These are phyloP conservation scores for Angophora floribunda DNA, from an alignment of 345 rosid species.

Conservation along the genomic window DNA sequence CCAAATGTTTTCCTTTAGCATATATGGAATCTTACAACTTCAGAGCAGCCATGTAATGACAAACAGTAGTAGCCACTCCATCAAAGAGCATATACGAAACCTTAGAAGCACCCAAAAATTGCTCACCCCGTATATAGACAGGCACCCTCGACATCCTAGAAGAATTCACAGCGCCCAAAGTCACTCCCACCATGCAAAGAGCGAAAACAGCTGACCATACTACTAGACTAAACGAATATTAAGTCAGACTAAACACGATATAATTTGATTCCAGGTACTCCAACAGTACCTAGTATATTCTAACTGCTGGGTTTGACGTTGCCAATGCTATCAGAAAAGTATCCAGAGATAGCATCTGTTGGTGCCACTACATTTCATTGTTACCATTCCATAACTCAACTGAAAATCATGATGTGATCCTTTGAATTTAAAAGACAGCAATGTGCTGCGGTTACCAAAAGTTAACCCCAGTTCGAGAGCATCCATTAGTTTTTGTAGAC, in stretches of 20 bases:
- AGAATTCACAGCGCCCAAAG: neutral
- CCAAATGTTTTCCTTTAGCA: neutral
- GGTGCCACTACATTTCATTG: neutral
- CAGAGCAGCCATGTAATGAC: neutral
- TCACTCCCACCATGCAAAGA: neutral
- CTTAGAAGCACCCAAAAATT: neutral
- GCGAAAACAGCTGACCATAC: neutral
- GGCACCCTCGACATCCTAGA: neutral
- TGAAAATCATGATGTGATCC: neutral
- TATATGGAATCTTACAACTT: neutral
- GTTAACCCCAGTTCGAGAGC: neutral
- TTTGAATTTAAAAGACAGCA: neutral
- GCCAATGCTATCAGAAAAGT: neutral
- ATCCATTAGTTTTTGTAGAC: neutral
- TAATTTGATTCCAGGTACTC: neutral
- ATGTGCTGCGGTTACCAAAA: neutral
- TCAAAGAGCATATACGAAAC: too few species aligned
- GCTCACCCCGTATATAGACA: neutral
- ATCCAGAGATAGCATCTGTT: neutral
- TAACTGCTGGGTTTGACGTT: neutral
- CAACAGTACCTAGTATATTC: neutral
- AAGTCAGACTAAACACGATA: neutral
- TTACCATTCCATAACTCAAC: neutral
- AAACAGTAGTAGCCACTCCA: neutral
- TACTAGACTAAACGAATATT: neutral